Conservation (phyloP, 2,329 filamentous ascomycete species). For the Domatiomyces catenatus region DNA sequence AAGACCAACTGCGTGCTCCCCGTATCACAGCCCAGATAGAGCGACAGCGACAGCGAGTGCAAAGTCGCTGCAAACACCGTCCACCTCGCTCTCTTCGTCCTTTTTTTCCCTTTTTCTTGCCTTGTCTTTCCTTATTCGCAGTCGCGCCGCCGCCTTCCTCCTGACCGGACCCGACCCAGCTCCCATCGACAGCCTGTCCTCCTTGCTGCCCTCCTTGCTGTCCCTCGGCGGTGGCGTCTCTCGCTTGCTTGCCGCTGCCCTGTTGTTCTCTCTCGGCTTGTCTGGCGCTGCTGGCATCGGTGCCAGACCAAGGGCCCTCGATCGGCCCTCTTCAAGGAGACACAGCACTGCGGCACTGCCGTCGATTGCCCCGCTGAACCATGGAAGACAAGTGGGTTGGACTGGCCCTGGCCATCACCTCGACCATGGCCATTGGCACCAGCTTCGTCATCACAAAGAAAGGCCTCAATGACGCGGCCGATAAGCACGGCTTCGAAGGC, state of each 20-base stretch:
- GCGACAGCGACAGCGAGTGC: not conserved
- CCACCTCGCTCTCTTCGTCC: not conserved
- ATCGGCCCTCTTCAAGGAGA: not conserved
- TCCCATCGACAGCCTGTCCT: not conserved
- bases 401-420: conserved; percentile 31
- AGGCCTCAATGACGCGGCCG: conserved; percentile 80
- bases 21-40: not conserved
- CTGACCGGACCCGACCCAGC: not conserved
- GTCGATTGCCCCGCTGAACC: not conserved
- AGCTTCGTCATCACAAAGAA: conserved; percentile 99
- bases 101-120: not conserved
- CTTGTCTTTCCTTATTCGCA: not conserved
- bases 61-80: not conserved
- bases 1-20: no score
- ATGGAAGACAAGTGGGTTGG: conserved; percentile 30
- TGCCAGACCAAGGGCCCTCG: not conserved
- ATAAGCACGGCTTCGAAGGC: conserved; percentile 88
- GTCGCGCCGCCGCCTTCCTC: not conserved
- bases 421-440: conserved; percentile 47
- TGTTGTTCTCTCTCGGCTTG: not conserved
- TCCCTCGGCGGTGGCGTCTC: no score
- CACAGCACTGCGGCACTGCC: not conserved
- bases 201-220: no score
- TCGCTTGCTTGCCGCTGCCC: not conserved
- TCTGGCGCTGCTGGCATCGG: not conserved